A percentile compares a stretch with the other conserved stretches of the same genome.
Evolutionary conservation across 805 yeast species (phyloP).

Genomic region (Isabelozyma gotoi): DNA sequence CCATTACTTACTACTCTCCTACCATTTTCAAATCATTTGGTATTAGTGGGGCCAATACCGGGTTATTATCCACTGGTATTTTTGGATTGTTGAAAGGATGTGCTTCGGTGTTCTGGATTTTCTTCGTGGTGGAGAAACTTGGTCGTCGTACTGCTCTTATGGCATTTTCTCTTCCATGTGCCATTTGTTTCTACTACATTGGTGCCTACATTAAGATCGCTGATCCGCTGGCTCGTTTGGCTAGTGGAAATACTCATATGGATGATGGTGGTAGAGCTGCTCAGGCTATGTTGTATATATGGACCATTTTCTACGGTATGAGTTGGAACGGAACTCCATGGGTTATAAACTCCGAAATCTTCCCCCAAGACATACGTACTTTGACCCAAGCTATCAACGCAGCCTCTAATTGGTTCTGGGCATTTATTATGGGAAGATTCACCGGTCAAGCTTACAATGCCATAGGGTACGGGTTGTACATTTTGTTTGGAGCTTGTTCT

Average conservation of each 20-base stretch:
- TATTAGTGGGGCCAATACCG: slow-evolving; percentile 42
- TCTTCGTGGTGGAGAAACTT: slow-evolving; percentile 44
- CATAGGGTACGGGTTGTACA: slow-evolving; percentile 46
- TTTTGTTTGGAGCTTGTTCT: slow-evolving; percentile 37
- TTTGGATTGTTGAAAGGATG: slow-evolving; percentile 50
- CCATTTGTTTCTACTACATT: slow-evolving; percentile 47
- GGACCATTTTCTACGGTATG: slow-evolving; percentile 45
- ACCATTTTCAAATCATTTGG: slow-evolving; percentile 51
- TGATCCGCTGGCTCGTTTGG: slow-evolving; percentile 19
- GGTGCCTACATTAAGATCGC: slow-evolving; percentile 47
- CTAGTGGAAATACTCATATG: slow-evolving; percentile 17
- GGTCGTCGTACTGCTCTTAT: slow-evolving; percentile 47
- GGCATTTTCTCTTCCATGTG: slow-evolving; percentile 37
- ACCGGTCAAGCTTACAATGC: slow-evolving; percentile 44
- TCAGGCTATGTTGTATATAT: slow-evolving; percentile 44
- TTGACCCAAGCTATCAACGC: slow-evolving; percentile 45
- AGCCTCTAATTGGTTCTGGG: slow-evolving; percentile 50
- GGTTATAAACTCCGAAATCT: slow-evolving; percentile 48
- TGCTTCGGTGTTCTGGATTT: slow-evolving; percentile 45
- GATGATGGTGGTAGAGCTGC: slow-evolving; percentile 45
- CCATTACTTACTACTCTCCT: slow-evolving; percentile 55
- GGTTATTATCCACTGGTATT: slow-evolving; percentile 51
- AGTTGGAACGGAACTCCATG: slow-evolving; percentile 50
- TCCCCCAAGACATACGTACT: slow-evolving; percentile 43
- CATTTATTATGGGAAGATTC: slow-evolving; percentile 47